Evolutionary conservation across 2,329 filamentous ascomycete genomes (phyloP).

Genomic region (Pestalotiopsis sp.): DNA sequence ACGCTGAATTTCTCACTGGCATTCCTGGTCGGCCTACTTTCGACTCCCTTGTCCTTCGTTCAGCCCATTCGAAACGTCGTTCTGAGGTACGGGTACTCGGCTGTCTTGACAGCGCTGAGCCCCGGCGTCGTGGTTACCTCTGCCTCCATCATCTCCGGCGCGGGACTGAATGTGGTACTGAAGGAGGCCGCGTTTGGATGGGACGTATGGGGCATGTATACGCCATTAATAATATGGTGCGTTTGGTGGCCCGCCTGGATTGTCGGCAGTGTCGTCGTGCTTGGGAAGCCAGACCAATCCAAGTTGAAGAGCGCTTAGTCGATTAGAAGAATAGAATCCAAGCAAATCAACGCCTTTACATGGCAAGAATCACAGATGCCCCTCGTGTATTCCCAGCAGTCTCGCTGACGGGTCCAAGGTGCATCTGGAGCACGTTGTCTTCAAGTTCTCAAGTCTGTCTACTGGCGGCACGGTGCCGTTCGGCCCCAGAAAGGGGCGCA

Average conservation of each 20-base stretch:
- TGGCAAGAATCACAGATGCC: no score
- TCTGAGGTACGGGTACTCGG: conserved; percentile 44
- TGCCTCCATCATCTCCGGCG: conserved; percentile 44
- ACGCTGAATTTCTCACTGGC: conserved; percentile 95
- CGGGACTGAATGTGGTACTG: conserved; percentile 50
- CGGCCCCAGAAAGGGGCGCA: no score
- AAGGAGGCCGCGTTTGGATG: conserved; percentile 81
- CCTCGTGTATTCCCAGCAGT: no score
- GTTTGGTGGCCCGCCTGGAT: conserved; percentile 96
- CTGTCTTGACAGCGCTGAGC: conserved; percentile 61
- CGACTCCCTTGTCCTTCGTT: conserved; percentile 79
- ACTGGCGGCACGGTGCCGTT: no score
- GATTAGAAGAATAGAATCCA: background rate
- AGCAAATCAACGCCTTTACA: background rate
- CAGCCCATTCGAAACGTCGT: conserved; percentile 46
- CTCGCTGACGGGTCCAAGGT: no score
- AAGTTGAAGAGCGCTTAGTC: conserved; percentile 12
- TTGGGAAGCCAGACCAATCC: conserved; percentile 37
- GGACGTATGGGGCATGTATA: conserved; percentile 89
- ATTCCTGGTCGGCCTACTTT: conserved; percentile 79
- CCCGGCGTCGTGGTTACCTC: conserved; percentile 59
- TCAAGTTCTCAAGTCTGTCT: no score
- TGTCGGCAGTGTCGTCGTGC: conserved; percentile 59
- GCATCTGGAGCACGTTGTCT: no score
- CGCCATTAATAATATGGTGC: conserved; percentile 87